phyloP scores from a whole-genome alignment of 2,329 filamentous ascomycete genomes.

The Didymella pinodella region DNA sequence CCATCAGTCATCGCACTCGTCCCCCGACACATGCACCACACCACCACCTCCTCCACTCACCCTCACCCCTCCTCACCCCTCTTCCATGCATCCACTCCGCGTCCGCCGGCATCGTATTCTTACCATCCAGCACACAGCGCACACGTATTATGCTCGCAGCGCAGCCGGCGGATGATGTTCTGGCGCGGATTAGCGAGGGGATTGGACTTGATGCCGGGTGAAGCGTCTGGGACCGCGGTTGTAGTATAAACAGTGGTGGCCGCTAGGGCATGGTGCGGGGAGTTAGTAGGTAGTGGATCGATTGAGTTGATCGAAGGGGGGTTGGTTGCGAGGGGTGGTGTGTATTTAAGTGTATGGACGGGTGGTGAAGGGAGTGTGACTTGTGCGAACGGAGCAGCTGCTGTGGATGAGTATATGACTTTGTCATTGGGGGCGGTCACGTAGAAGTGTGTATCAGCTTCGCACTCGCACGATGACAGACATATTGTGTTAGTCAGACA shows the following conservation, averaged over 20 bases:
- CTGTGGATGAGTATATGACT: background rate
- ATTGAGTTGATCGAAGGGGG: too few relatives aligned
- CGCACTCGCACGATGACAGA: background rate
- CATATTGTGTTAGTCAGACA: background rate
- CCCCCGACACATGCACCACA: too few relatives aligned
- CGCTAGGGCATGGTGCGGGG: constrained; percentile 9
- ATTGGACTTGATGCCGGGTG: background rate
- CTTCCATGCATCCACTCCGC: constrained; percentile 1
- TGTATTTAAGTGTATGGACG: too few relatives aligned
- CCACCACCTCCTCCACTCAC: background rate
- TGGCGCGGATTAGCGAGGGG: constrained; percentile 3
- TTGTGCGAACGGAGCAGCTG: too few relatives aligned
- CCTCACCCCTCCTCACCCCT: background rate
- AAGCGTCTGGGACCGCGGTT: constrained; percentile 6
- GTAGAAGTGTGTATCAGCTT: background rate
- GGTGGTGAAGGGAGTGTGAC: too few relatives aligned
- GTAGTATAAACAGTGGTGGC: constrained; percentile 8
- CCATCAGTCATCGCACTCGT: too few relatives aligned
- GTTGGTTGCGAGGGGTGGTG: too few relatives aligned
- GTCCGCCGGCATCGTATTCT: background rate
- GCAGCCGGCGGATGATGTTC: background rate
- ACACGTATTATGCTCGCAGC: too few relatives aligned
- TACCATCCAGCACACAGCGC: too few relatives aligned
- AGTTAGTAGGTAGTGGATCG: too few relatives aligned
- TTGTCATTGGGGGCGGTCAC: too few relatives aligned